Evolutionary conservation across 257 asterid genomes (phyloP).

Genomic region (Haberlea rhodopensis): DNA sequence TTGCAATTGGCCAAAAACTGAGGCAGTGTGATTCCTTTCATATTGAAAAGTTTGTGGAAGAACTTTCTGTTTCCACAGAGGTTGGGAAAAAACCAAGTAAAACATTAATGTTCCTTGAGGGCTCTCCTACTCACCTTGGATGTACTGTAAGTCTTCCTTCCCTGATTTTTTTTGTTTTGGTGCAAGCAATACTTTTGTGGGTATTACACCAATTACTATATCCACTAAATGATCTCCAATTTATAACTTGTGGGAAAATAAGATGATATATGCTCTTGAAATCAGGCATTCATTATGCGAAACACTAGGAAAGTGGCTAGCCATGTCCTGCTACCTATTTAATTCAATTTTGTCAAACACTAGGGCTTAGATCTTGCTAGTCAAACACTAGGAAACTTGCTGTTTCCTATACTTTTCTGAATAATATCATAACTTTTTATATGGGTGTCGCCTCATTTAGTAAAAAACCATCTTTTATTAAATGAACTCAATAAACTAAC

Average conservation of each 20-base stretch:
- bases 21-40: slow-evolving; percentile 76
- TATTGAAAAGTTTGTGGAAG: slow-evolving; percentile 81
- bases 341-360: background rate
- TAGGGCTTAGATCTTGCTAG: background rate
- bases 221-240: background rate
- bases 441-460: background rate
- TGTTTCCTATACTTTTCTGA: background rate
- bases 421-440: background rate
- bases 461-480: slow-evolving; percentile 1
- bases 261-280: background rate
- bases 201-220: background rate
- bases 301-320: background rate
- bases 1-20: slow-evolving; percentile 56
- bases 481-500: slow-evolving; percentile 9
- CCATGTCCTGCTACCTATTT: background rate
- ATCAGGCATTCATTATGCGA: background rate
- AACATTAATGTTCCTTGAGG: slow-evolving; percentile 91
- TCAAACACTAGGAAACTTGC: background rate
- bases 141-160: slow-evolving; percentile 65
- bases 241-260: background rate
- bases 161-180: background rate
- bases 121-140: slow-evolving; percentile 81
- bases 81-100: slow-evolving; percentile 75
- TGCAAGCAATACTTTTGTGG: background rate
- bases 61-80: slow-evolving; percentile 67